These are phyloP conservation scores for Crataegus laevigata DNA, from an alignment of 306 rosid genomes.

Conservation along the genomic window DNA sequence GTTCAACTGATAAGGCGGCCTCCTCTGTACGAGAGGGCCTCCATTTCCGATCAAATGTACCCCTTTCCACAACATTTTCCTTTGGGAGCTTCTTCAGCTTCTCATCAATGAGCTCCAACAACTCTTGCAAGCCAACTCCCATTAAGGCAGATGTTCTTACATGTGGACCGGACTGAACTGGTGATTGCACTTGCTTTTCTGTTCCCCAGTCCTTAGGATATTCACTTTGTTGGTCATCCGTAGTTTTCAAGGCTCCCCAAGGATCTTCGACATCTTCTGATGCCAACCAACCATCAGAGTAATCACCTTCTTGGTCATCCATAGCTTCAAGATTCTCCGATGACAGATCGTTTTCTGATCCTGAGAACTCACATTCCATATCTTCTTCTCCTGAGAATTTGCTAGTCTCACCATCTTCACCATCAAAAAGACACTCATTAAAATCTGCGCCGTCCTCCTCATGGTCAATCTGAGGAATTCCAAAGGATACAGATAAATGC, in stretches of 20 bases:
- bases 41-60: constrained; percentile 58
- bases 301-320: constrained; percentile 38
- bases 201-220: constrained; percentile 6
- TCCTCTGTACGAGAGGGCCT: constrained; percentile 56
- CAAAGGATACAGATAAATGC: background rate
- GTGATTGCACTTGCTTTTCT: constrained; percentile 12
- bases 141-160: constrained; percentile 64
- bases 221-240: constrained; percentile 22
- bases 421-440: constrained; percentile 32
- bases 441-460: constrained; percentile 38
- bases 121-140: constrained; percentile 80
- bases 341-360: constrained; percentile 23
- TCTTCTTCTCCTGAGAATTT: constrained; percentile 17
- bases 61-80: constrained; percentile 43
- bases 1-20: constrained; percentile 31
- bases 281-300: constrained; percentile 54
- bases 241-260: constrained; percentile 14
- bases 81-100: constrained; percentile 44
- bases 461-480: constrained; percentile 58
- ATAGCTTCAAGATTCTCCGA: constrained; percentile 13
- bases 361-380: background rate
- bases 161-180: constrained; percentile 45
- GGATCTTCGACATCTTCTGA: constrained; percentile 32
- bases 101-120: constrained; percentile 65
- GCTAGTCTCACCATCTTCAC: constrained; percentile 28